Evolutionary conservation across 2,329 filamentous ascomycete genomes (phyloP).

Genomic region (Neofusicoccum kwambonambiense): DNA sequence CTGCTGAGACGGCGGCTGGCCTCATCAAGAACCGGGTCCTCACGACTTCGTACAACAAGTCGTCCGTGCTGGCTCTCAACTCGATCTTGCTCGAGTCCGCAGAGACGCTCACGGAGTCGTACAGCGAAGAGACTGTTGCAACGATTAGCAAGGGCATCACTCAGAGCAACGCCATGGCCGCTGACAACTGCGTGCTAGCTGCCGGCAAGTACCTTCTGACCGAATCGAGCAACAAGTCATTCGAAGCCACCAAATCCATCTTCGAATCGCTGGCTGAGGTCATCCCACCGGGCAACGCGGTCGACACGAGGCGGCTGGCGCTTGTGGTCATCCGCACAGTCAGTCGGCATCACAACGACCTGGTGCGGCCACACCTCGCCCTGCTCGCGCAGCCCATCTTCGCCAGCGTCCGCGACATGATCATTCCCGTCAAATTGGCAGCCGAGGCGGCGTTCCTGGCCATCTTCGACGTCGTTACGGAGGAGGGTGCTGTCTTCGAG

Average conservation of each 20-base stretch:
- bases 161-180: conserved; percentile 70
- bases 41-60: conserved; percentile 69
- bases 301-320: conserved; percentile 80
- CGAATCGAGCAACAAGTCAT: conserved; percentile 62
- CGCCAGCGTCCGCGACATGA: conserved; percentile 80
- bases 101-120: conserved; percentile 63
- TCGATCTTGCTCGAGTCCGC: conserved; percentile 82
- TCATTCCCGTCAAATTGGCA: conserved; percentile 93
- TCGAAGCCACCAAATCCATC: conserved; percentile 74
- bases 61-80: conserved; percentile 84
- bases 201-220: conserved; percentile 85
- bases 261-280: conserved; percentile 74
- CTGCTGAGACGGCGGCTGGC: conserved; percentile 63
- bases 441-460: conserved; percentile 93
- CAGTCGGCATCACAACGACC: conserved; percentile 73
- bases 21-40: conserved; percentile 73
- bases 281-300: conserved; percentile 73
- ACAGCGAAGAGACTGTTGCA: conserved; percentile 72
- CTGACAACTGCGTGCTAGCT: conserved; percentile 84
- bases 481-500: conserved; percentile 83
- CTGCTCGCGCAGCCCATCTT: conserved; percentile 83
- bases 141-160: conserved; percentile 77
- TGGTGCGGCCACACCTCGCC: conserved; percentile 77
- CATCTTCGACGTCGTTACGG: conserved; percentile 85
- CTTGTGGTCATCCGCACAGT: conserved; percentile 87